A percentile compares a stretch with the other conserved stretches of the same genome.
Evolutionary conservation across 192 early-diverging fungal genomes (phyloP).

Genomic region (Linderina pennispora): DNA sequence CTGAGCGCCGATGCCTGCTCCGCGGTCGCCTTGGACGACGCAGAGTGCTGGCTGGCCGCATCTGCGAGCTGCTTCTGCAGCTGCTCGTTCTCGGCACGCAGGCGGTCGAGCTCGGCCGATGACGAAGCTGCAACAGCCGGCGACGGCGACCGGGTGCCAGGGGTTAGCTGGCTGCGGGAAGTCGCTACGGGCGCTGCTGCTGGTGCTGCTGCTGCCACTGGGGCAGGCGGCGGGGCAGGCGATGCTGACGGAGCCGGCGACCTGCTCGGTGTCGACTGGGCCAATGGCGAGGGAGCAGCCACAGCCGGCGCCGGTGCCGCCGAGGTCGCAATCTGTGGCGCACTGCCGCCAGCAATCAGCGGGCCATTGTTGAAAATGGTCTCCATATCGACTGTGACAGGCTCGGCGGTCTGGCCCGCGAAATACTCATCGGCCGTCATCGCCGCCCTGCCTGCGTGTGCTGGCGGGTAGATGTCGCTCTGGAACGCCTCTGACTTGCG

Average conservation of each 20-base stretch:
- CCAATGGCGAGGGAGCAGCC: background rate
- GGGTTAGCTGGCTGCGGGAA: too few relatives aligned
- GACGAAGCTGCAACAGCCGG: too few relatives aligned
- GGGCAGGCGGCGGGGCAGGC: background rate
- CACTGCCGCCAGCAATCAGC: constrained; percentile 17
- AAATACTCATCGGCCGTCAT: constrained; percentile 93
- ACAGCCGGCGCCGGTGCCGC: background rate
- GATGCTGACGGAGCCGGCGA: background rate
- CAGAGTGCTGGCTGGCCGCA: background rate
- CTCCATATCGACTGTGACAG: constrained; percentile 49
- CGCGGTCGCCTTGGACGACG: background rate
- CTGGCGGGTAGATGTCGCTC: constrained; percentile 89
- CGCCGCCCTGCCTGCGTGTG: constrained; percentile 70
- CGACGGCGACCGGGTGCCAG: too few relatives aligned
- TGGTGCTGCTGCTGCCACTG: constrained; percentile 2
- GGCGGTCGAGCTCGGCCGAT: constrained; percentile 71
- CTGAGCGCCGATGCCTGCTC: background rate
- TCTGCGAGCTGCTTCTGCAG: constrained; percentile 19
- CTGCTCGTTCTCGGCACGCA: constrained; percentile 63
- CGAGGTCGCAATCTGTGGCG: background rate
- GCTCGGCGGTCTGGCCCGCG: constrained; percentile 73
- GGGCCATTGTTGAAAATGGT: constrained; percentile 18
- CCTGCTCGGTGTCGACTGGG: too few relatives aligned
- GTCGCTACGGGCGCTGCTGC: constrained; percentile 2
- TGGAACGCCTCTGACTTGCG: constrained; percentile 96